phyloP scores from a whole-genome alignment of 2,329 filamentous ascomycete species.

The Pyricularia sp. region DNA sequence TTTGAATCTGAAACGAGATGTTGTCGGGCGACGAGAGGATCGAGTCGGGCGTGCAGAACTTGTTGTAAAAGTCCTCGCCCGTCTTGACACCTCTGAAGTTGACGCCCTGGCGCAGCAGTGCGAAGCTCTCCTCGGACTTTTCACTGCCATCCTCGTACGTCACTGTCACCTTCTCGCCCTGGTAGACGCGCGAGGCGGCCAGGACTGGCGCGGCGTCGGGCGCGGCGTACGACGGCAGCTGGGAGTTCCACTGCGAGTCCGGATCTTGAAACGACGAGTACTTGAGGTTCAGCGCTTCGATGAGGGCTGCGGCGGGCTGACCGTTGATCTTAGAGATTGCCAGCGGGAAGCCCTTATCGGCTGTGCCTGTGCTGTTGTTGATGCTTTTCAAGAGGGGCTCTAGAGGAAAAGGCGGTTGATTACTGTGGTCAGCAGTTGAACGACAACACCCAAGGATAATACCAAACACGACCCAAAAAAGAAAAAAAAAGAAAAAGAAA shows the following conservation, averaged over 20 bases:
- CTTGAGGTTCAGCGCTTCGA: slow-evolving; percentile 28
- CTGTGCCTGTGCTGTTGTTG: not conserved
- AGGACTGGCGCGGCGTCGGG: not conserved
- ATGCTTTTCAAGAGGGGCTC: not conserved
- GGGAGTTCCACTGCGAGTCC: slow-evolving; percentile 25
- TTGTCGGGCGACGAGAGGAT: not conserved
- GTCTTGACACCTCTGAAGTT: slow-evolving; percentile 21
- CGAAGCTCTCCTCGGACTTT: slow-evolving; percentile 16
- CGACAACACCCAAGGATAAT: not conserved
- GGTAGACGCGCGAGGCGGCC: slow-evolving; percentile 15
- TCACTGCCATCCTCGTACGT: slow-evolving; percentile 26
- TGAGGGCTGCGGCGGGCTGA: slow-evolving; percentile 22
- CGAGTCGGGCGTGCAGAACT: slow-evolving; percentile 20
- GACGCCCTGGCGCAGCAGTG: slow-evolving; percentile 14
- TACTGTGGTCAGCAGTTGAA: not conserved
- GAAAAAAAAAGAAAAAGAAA: not conserved
- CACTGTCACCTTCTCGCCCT: slow-evolving; percentile 23
- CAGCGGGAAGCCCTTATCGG: slow-evolving; percentile 8
- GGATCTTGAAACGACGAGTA: slow-evolving; percentile 21
- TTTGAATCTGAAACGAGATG: not conserved
- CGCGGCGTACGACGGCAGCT: not conserved
- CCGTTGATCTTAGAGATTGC: slow-evolving; percentile 19
- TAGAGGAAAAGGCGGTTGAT: not conserved
- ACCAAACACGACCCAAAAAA: too few species aligned
- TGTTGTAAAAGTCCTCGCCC: slow-evolving; percentile 25